Percentiles rank a stretch among this genome's conserved stretches.
Evolutionary conservation across 78 protist genomes (phyloP).

Genomic region (slime mould (Dictyostelium discoideum)): DNA sequence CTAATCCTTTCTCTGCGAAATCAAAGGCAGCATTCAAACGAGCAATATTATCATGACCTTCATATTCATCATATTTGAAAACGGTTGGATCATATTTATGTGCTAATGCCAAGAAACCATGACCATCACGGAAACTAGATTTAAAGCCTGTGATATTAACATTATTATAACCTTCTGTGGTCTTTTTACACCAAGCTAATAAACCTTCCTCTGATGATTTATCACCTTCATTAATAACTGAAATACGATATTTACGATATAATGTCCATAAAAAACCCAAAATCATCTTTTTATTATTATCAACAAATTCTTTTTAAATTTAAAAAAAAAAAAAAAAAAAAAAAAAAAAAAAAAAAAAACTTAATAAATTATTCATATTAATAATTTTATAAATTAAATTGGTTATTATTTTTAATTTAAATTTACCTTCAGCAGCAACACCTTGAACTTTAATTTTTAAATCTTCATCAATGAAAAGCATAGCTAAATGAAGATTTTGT

Average conservation of each 20-base stretch:
- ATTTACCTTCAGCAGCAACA: constrained; percentile 83
- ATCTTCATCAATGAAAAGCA: constrained; percentile 81
- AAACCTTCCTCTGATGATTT: constrained; percentile 83
- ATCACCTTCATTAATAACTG: constrained; percentile 82
- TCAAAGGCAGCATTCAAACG: constrained; percentile 82
- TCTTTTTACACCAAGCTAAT: constrained; percentile 78
- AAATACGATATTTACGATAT: constrained; percentile 83
- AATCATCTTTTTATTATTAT: constrained; percentile 80
- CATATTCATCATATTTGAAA: constrained; percentile 43
- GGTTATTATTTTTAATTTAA: not conserved
- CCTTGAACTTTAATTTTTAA: constrained; percentile 72
- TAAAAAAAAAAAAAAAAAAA: not conserved
- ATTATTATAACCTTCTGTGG: constrained; percentile 73
- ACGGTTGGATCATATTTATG: constrained; percentile 74
- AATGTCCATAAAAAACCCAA: constrained; percentile 86
- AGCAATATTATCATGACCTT: constrained; percentile 28
- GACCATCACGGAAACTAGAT: constrained; percentile 68
- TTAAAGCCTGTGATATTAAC: constrained; percentile 68
- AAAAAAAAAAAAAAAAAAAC: not conserved
- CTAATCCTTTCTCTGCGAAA: constrained; percentile 79
- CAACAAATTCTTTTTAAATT: constrained; percentile 72
- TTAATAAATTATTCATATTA: not conserved
- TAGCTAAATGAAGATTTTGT: constrained; percentile 80
- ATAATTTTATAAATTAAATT: no score
- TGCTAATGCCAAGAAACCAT: constrained; percentile 78